These are phyloP conservation scores for Alternaria metachromatica DNA, from an alignment of 2,329 filamentous ascomycete species.

Conservation along the genomic window DNA sequence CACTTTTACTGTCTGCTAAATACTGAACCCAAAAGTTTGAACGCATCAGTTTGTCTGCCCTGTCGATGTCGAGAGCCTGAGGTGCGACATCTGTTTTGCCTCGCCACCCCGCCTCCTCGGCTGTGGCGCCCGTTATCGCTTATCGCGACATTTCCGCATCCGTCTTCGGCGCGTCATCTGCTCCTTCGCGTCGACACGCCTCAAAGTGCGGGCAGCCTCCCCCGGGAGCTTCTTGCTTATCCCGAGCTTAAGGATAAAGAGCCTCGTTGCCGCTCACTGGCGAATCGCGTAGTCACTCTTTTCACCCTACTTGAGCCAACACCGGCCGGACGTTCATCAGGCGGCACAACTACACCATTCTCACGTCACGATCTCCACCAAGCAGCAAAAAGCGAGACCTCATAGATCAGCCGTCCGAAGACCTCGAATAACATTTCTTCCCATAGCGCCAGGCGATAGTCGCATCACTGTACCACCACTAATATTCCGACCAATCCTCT, in stretches of 20 bases:
- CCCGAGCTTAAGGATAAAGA: not conserved
- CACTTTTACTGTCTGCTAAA: not conserved
- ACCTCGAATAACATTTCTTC: not conserved
- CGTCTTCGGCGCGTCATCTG: slow-evolving; percentile 31
- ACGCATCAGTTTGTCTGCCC: not conserved
- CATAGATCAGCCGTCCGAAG: not conserved
- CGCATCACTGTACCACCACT: not conserved
- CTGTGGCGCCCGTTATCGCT: slow-evolving; percentile 34
- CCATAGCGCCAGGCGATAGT: not conserved
- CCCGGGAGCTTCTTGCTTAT: not conserved
- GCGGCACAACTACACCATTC: not conserved
- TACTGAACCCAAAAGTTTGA: not conserved
- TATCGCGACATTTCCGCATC: slow-evolving; percentile 19
- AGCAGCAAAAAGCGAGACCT: not conserved
- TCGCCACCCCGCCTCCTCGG: slow-evolving; percentile 18
- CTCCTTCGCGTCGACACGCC: slow-evolving; percentile 11
- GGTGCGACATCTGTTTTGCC: slow-evolving; percentile 4
- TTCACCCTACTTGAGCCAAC: not conserved
- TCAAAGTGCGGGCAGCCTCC: slow-evolving; percentile 15
- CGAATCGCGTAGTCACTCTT: not conserved
- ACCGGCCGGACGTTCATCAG: not conserved
- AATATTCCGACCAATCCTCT: not conserved
- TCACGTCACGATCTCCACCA: not conserved
- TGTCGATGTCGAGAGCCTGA: not conserved
- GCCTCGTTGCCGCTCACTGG: not conserved